Base-by-base conservation (phyloP, 2,329 filamentous ascomycete genomes). In the Cordyceps tenuipes region DNA sequence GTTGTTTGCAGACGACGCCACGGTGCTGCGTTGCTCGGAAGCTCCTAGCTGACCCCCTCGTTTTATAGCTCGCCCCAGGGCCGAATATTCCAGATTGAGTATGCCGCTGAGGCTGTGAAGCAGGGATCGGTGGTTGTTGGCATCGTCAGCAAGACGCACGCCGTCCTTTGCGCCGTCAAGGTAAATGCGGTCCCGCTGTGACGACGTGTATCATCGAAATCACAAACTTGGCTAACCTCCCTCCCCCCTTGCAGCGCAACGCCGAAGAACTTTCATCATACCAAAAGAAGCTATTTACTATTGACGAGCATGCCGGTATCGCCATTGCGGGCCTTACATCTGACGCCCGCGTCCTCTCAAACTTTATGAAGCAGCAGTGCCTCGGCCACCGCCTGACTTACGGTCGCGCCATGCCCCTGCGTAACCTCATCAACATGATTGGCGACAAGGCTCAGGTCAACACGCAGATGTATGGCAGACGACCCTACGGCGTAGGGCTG, bases 311-410 rank as follows among this genome's bases (percentile, higher is more conserved):
- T 77, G 88, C 94, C 69, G 94, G 92, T 67, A 87, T 99, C 70
- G 91, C 93, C 70, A 95, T 99, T 70, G 94, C 94, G 67, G 94
- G 94, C 68, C 90, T 99, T 64, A 94, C 94, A 66, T 97, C 93
- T 62, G 94, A 99, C 76, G 94, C 93, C 72, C 94, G 94, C 71
- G 94, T 99, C 68, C 91, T 99, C 68, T 97, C 92, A 82, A 99
- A 99, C 85, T 99, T 97, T 82, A 97, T 99, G 93, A 97, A 97
- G 82, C 91, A 96, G 79, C 94, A 97, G 79, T 96, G 91, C 64
- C 90, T 99, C 70, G 89, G 90, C 70, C 93, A 94, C 69, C 91
- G 93, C 75, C 87, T 99, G 69, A 96, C 91, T 61, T 97, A 96
- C 80, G 93, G 90, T 77, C 92, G 94, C 66, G 86, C 92, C 66